Conservation (phyloP, 495 filamentous ascomycete genomes). For the Filosporella fistucella region DNA sequence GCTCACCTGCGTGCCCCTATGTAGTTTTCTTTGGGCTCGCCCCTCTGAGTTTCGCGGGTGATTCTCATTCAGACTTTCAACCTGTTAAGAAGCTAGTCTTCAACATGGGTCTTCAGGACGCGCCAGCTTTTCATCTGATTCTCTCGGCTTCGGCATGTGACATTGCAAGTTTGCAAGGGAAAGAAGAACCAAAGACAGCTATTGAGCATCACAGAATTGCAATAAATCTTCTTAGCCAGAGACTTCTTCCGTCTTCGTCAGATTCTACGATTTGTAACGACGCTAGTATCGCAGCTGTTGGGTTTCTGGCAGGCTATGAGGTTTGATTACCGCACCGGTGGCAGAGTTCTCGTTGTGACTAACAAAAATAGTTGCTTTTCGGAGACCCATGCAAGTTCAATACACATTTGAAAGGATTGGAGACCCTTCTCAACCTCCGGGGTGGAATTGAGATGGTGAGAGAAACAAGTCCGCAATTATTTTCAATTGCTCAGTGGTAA, state of each 20-base stretch:
- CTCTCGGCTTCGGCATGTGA: slow-evolving; percentile 1
- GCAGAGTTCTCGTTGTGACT: background rate
- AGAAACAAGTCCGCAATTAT: slow-evolving; percentile 2
- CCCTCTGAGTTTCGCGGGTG: background rate
- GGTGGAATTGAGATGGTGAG: slow-evolving; percentile 6
- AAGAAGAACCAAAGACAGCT: background rate
- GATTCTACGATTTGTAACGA: slow-evolving; percentile 9
- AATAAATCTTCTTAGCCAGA: slow-evolving; percentile 4
- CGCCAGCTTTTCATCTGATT: slow-evolving; percentile 9
- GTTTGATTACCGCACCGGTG: background rate
- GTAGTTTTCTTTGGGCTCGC: slow-evolving; percentile 9
- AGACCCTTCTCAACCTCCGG: background rate
- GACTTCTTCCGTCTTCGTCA: background rate
- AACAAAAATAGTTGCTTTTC: slow-evolving; percentile 1
- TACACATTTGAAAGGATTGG: slow-evolving; percentile 6
- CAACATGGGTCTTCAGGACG: background rate
- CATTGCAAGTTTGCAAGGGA: slow-evolving; percentile 2
- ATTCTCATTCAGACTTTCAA: slow-evolving; percentile 2
- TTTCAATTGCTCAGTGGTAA: slow-evolving; percentile 10
- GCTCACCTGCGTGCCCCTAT: background rate
- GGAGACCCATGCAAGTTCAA: slow-evolving; percentile 1
- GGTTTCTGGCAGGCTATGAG: slow-evolving; percentile 7
- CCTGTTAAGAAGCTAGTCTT: slow-evolving; percentile 8
- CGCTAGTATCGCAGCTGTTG: slow-evolving; percentile 2
- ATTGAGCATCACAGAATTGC: slow-evolving; percentile 3